Evolutionary conservation across 441 rosid genomes (phyloP).

Genomic region (Populus trichocarpa): DNA sequence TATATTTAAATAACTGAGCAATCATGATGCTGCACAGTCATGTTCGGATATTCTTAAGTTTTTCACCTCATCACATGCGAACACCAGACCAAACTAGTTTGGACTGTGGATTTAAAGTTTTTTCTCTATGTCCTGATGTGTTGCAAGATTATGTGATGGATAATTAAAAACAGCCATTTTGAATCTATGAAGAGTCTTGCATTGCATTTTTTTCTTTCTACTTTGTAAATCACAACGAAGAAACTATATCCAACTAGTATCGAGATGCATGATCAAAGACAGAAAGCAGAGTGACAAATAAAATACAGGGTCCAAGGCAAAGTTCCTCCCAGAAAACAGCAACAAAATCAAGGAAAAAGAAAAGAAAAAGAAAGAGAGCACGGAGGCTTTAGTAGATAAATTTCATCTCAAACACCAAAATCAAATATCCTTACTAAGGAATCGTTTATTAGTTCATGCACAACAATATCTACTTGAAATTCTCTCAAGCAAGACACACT

Average conservation of each 20-base stretch:
- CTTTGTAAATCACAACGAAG: background rate
- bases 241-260: slow-evolving; percentile 6
- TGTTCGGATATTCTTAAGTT: too few species aligned
- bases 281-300: background rate
- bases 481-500: background rate
- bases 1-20: slow-evolving; percentile 4
- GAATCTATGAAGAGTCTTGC: background rate
- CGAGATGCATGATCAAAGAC: background rate
- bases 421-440: background rate
- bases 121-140: too few species aligned
- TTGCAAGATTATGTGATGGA: too few species aligned
- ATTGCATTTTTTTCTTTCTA: background rate
- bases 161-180: background rate
- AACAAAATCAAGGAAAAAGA: slow-evolving; percentile 2
- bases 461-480: too few species aligned
- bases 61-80: background rate
- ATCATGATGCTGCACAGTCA: background rate
- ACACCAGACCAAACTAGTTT: background rate
- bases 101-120: too few species aligned
- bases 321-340: slow-evolving; percentile 7
- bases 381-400: slow-evolving; percentile 7
- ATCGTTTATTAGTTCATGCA: background rate
- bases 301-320: background rate
- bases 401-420: slow-evolving; percentile 9
- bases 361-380: background rate